A percentile compares a stretch with the other conserved stretches of the same genome.
Conservation (phyloP, 495 filamentous ascomycete genomes). For the Trichoderma gamsii region DNA sequence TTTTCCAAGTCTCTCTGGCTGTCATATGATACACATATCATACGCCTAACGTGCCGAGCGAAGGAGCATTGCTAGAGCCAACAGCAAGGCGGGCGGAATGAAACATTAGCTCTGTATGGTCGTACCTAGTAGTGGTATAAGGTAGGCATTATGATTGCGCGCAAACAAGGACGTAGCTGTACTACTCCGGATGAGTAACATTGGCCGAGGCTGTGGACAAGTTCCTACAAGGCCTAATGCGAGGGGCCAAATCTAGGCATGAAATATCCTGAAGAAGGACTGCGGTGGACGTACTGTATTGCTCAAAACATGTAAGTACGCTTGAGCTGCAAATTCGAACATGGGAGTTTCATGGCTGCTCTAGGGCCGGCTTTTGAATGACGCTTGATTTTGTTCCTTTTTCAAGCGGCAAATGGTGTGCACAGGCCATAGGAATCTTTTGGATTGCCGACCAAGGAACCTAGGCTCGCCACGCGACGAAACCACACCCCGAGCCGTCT, state of each 20-base stretch:
- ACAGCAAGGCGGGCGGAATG: neutral
- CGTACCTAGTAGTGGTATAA: neutral
- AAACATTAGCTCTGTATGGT: neutral
- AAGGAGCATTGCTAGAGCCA: neutral
- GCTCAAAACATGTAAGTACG: neutral
- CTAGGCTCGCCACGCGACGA: neutral
- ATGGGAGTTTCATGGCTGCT: neutral
- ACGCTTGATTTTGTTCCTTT: no score
- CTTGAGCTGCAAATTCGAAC: neutral
- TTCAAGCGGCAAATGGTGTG: neutral
- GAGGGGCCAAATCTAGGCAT: neutral
- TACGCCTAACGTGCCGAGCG: neutral
- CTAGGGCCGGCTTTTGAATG: neutral
- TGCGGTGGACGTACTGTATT: neutral
- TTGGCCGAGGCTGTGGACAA: conserved; percentile 6
- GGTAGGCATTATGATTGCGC: neutral
- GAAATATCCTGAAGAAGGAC: neutral
- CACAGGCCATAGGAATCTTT: conserved; percentile 12
- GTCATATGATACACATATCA: conserved; percentile 11
- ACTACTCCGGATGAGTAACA: conserved; percentile 11
- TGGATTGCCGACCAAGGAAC: neutral
- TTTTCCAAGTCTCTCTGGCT: neutral
- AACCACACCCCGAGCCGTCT: neutral
- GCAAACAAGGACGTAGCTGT: conserved; percentile 6
- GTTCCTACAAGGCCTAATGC: neutral